Evolutionary conservation across 176 grass and related monocot species (phyloP).

Genomic region (Bonia amplexicaulis): DNA sequence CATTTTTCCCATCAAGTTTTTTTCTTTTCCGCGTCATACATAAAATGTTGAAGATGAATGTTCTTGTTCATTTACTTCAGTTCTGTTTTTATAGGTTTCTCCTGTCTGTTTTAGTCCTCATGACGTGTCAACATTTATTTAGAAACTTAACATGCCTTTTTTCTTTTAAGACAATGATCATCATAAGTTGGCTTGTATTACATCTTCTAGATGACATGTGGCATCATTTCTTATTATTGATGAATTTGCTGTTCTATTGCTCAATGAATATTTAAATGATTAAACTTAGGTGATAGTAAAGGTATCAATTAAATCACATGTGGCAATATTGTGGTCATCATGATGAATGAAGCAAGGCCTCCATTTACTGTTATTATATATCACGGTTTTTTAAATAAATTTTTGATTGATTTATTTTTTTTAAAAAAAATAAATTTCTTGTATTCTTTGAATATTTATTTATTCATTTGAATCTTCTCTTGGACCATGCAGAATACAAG

Average conservation of each 20-base stretch:
- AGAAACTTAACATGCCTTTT: not conserved
- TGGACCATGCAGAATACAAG: not conserved
- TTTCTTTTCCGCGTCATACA: not conserved
- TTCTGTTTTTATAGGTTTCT: not conserved
- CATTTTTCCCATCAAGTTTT: not conserved
- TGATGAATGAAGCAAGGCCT: slow-evolving; percentile 5
- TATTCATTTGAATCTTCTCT: not conserved
- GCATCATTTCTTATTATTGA: not conserved
- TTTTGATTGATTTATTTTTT: not conserved
- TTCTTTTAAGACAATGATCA: not conserved
- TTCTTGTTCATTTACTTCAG: not conserved
- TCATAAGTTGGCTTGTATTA: not conserved
- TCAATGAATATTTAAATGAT: not conserved
- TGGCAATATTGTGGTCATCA: not conserved
- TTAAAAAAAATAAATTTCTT: not conserved
- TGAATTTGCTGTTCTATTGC: not conserved
- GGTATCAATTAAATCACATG: not conserved
- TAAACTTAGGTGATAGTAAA: not conserved
- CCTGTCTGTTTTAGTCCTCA: not conserved
- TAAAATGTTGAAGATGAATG: not conserved
- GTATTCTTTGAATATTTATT: not conserved
- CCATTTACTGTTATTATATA: not conserved
- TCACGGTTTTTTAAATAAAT: not conserved
- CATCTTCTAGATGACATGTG: not conserved
- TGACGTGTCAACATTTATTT: not conserved